A percentile compares a stretch with the other conserved stretches of the same genome.
These are phyloP conservation scores for Neurospora sp. DNA, from an alignment of 495 filamentous ascomycete genomes.

Conservation along the genomic window DNA sequence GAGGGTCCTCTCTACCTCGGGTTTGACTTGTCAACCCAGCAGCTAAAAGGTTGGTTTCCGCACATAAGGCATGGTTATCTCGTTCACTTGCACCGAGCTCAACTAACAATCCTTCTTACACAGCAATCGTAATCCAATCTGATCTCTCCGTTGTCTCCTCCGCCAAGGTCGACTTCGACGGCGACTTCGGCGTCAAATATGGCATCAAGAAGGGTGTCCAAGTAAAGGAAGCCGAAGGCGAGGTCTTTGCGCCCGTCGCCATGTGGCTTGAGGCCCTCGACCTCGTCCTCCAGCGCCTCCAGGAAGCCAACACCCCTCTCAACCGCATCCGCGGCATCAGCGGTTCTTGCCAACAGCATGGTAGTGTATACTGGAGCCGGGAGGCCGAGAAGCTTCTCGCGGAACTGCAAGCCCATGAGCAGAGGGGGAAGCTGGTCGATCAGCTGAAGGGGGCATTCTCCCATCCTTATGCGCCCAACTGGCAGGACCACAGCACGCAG, in stretches of 20 bases:
- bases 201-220: slow-evolving; percentile 79
- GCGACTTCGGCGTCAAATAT: slow-evolving; percentile 67
- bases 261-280: slow-evolving; percentile 93
- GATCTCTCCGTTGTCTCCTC: slow-evolving; percentile 65
- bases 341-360: slow-evolving; percentile 93
- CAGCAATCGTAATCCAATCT: slow-evolving; percentile 70
- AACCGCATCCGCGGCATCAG: slow-evolving; percentile 69
- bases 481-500: slow-evolving; percentile 95
- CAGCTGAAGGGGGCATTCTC: slow-evolving; percentile 68
- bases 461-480: slow-evolving; percentile 84
- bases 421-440: slow-evolving; percentile 40
- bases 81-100: not conserved
- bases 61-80: not conserved
- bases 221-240: slow-evolving; percentile 65
- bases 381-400: slow-evolving; percentile 58
- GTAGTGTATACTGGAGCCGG: slow-evolving; percentile 80
- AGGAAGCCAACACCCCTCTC: slow-evolving; percentile 68
- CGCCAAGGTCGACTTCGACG: slow-evolving; percentile 66
- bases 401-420: slow-evolving; percentile 46
- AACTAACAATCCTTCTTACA: not conserved
- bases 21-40: slow-evolving; percentile 94
- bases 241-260: slow-evolving; percentile 86
- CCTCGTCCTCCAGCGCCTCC: slow-evolving; percentile 63
- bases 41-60: slow-evolving; percentile 62
- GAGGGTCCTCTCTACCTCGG: slow-evolving; percentile 69